A percentile compares a stretch with the other conserved stretches of the same genome.
phyloP scores from a whole-genome alignment of 208 protist genomes.

The Vickermania spadyakhi region DNA sequence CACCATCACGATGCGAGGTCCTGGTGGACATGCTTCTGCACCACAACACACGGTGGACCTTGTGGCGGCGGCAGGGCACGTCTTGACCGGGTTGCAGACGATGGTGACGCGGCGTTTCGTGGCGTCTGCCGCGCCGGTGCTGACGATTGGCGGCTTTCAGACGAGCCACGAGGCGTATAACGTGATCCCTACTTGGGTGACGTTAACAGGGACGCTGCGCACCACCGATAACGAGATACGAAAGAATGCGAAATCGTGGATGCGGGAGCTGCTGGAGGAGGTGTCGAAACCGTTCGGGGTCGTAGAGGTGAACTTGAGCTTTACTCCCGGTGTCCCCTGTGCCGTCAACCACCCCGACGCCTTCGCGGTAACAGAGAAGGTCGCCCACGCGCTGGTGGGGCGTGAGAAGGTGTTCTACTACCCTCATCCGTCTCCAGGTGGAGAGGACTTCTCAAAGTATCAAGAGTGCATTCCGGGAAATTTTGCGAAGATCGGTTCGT shows the following conservation, averaged over 20 bases:
- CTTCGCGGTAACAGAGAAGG: slow-evolving; percentile 16
- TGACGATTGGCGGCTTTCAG: slow-evolving; percentile 26
- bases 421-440: slow-evolving; percentile 14
- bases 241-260: slow-evolving; percentile 3
- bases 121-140: slow-evolving; percentile 23
- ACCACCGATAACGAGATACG: slow-evolving; percentile 22
- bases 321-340: slow-evolving; percentile 27
- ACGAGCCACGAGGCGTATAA: slow-evolving; percentile 41
- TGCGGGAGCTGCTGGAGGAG: slow-evolving; percentile 15
- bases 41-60: slow-evolving; percentile 45
- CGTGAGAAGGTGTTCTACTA: slow-evolving; percentile 18
- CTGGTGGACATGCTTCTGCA: slow-evolving; percentile 47
- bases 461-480: slow-evolving; percentile 20
- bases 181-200: slow-evolving; percentile 38
- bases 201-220: slow-evolving; percentile 38
- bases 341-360: slow-evolving; percentile 30
- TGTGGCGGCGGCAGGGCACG: slow-evolving; percentile 23
- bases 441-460: slow-evolving; percentile 46
- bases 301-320: slow-evolving; percentile 14
- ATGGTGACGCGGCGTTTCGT: slow-evolving; percentile 37
- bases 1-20: slow-evolving; percentile 22
- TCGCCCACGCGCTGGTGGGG: slow-evolving; percentile 1
- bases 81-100: slow-evolving; percentile 35
- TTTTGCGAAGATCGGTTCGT: slow-evolving; percentile 33
- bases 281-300: slow-evolving; percentile 16